Percentiles rank a stretch among this genome's conserved stretches.
phyloP scores from a whole-genome alignment of 2,329 filamentous ascomycete species.

The Neocucurbitaria cava region DNA sequence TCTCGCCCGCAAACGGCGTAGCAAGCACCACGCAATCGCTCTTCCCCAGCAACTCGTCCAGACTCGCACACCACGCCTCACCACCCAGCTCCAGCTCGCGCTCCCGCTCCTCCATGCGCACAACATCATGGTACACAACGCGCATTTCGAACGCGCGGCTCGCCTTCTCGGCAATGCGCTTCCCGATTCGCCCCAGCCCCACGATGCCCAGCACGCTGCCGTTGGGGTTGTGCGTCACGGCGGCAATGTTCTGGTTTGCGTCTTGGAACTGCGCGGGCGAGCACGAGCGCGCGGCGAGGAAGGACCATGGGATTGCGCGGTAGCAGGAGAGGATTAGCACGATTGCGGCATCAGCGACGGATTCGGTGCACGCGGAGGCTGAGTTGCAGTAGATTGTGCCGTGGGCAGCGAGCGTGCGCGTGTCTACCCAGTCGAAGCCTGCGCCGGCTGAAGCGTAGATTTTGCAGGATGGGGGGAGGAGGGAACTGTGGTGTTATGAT shows the following conservation, averaged over 20 bases:
- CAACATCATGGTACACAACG: constrained; percentile 68
- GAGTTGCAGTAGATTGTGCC: constrained; percentile 77
- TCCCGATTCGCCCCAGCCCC: constrained; percentile 67
- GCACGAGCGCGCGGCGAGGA: constrained; percentile 60
- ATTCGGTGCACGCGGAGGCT: constrained; percentile 72
- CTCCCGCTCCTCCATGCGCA: constrained; percentile 58
- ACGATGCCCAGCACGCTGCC: constrained; percentile 69
- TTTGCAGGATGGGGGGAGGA: constrained; percentile 60
- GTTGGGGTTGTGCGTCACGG: constrained; percentile 68
- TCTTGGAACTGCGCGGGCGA: constrained; percentile 58
- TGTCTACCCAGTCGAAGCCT: constrained; percentile 70
- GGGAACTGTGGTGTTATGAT: constrained; percentile 17
- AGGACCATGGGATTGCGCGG: constrained; percentile 71
- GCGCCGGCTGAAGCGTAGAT: constrained; percentile 68
- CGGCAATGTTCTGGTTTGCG: constrained; percentile 67
- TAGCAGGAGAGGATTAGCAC: constrained; percentile 74
- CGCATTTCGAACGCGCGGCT: constrained; percentile 69
- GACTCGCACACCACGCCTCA: constrained; percentile 59
- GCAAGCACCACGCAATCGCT: constrained; percentile 70
- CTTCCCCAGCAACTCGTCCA: constrained; percentile 60
- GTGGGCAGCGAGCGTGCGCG: constrained; percentile 64
- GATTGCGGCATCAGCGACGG: constrained; percentile 74
- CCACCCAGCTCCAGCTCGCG: constrained; percentile 56
- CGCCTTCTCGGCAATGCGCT: constrained; percentile 64
- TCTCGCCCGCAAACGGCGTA: constrained; percentile 60